Evolutionary conservation across 2,329 filamentous ascomycete genomes (phyloP), one percentile per base, ranked within the genome.

Genomic region (Fusarium solani-melongenae): DNA sequence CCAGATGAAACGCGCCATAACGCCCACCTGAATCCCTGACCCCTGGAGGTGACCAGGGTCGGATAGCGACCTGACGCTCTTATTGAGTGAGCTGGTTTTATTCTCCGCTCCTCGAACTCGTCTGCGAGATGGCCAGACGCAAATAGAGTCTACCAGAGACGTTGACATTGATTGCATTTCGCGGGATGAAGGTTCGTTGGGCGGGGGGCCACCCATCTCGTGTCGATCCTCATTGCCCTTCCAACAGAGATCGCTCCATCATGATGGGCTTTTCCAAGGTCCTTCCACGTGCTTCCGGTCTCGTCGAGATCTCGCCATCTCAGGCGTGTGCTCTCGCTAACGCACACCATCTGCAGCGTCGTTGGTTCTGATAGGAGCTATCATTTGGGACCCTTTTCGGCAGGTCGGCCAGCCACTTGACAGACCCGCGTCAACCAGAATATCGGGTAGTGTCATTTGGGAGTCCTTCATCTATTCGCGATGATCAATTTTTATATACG

Each of bases 1-100:
- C 27, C 24, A 41, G 57, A 29, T 76, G 73, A 76, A 76, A 76
- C 73, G 55, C 73, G 66, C 73, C 71, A 75, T 76, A 62, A 63
- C 65, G 62, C 65, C 69, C 66, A 46, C 62, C 73, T 70, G 39
- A 74, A 27, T 56, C 64, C 73, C 63, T 61, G 53, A 63, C 63
- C 65, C 46, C 64, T 62, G 62, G 33, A 49, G 27, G 27, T 39
- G 61, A 29, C 49, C 33, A 64, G 61, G 55, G 34, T 68, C 24
- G 27, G 20, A 55, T 29, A 55, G 62, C 46, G 69, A 71, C 71
- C 49, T 53, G 49, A 31, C 64, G 64, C 70, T 64, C 24, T 75
- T 65, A 49, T 75, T 34, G 64, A 62, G 51, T 31, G 64, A 61
- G 56, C 68, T 62, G 61, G 41, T 27, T 64, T n/a, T 53, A 60